Evolutionary conservation across 108 stramenopile species (phyloP).

Genomic region (Skeletonema marinoi): DNA sequence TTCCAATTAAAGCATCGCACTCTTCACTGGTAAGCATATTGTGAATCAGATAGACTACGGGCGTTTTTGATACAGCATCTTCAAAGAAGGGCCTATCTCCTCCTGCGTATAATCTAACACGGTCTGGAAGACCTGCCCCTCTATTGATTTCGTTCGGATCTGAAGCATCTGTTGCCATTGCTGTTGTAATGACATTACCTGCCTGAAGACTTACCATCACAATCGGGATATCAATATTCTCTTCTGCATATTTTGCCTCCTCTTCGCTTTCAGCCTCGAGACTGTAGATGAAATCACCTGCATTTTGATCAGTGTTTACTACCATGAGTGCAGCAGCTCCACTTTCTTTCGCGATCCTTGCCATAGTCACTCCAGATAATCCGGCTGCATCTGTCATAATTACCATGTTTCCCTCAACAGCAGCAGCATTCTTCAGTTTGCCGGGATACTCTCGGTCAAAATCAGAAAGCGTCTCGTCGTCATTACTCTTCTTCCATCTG

Average conservation of each 20-base stretch:
- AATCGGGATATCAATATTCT: slow-evolving; percentile 85
- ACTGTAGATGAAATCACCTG: slow-evolving; percentile 84
- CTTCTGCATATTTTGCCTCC: slow-evolving; percentile 49
- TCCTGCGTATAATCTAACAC: slow-evolving; percentile 83
- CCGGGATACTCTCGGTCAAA: slow-evolving; percentile 31
- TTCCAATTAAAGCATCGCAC: slow-evolving; percentile 57
- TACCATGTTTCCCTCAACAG: slow-evolving; percentile 82
- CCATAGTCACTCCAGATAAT: slow-evolving; percentile 76
- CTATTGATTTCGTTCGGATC: slow-evolving; percentile 51
- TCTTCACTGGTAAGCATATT: slow-evolving; percentile 79
- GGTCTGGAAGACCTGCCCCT: slow-evolving; percentile 51
- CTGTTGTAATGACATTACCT: slow-evolving; percentile 84
- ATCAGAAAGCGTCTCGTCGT: slow-evolving; percentile 10
- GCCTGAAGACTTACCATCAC: slow-evolving; percentile 87
- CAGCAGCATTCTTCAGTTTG: slow-evolving; percentile 70
- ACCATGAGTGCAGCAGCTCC: slow-evolving; percentile 88
- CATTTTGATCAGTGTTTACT: slow-evolving; percentile 79
- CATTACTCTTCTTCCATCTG: slow-evolving; percentile 21
- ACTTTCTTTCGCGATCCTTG: slow-evolving; percentile 73
- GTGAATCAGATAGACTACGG: slow-evolving; percentile 88
- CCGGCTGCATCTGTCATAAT: slow-evolving; percentile 84
- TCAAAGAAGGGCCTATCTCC: slow-evolving; percentile 93
- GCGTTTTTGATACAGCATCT: slow-evolving; percentile 66
- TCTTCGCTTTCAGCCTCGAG: slow-evolving; percentile 57
- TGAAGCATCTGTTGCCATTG: slow-evolving; percentile 62